A percentile compares a stretch with the other conserved stretches of the same genome.
phyloP scores from a whole-genome alignment of 2,329 filamentous ascomycete species.

The Tolypocladium amazonense region DNA sequence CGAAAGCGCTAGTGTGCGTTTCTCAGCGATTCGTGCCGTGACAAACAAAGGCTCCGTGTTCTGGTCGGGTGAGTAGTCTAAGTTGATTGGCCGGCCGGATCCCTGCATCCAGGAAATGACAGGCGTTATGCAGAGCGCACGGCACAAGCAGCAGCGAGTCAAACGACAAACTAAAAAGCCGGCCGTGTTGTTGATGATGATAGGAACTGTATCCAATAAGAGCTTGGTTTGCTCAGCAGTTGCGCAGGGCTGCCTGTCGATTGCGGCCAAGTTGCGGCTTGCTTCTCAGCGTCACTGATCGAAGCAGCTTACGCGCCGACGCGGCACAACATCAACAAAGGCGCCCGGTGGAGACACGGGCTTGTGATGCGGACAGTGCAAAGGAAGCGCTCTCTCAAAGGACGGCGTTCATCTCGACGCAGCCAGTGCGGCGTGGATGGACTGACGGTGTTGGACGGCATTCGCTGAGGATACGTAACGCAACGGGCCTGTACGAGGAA shows the following conservation, averaged over 20 bases:
- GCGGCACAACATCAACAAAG: background rate
- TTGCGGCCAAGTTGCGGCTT: background rate
- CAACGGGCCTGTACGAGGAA: background rate
- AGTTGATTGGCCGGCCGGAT: background rate
- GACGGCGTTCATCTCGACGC: background rate
- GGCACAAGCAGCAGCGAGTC: background rate
- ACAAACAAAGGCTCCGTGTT: background rate
- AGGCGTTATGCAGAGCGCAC: background rate
- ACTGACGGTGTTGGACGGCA: background rate
- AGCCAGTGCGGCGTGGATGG: too few relatives aligned
- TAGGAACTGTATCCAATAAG: background rate
- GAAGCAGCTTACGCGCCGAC: background rate
- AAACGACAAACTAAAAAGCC: background rate
- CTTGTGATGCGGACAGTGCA: background rate
- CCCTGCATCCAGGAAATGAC: background rate
- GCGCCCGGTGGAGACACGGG: background rate
- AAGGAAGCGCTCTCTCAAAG: background rate
- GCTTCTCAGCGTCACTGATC: background rate
- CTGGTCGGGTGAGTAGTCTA: background rate
- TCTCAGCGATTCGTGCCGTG: background rate
- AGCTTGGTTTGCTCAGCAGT: background rate
- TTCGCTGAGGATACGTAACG: too few relatives aligned
- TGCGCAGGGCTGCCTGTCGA: background rate
- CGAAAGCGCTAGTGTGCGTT: background rate
- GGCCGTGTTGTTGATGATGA: background rate